These are phyloP conservation scores for Pseudopithomyces chartarum DNA, from an alignment of 2,329 filamentous ascomycete species.

Conservation along the genomic window DNA sequence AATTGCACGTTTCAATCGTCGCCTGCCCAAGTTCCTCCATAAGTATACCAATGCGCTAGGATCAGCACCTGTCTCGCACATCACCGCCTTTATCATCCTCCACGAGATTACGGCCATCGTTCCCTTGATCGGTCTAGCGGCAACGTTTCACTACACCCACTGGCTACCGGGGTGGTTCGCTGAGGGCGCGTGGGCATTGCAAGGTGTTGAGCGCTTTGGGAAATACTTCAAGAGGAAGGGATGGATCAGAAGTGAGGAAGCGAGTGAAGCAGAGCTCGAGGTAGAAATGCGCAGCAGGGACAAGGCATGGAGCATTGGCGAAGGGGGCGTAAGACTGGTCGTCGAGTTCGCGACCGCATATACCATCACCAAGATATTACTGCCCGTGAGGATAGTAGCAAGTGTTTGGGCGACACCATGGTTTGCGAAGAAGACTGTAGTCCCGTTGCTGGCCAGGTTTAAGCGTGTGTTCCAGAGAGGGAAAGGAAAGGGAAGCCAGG, in stretches of 20 bases:
- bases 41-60: conserved; percentile 72
- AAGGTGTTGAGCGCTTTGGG: conserved; percentile 75
- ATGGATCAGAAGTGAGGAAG: conserved; percentile 69
- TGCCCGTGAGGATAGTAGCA: conserved; percentile 75
- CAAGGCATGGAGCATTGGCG: conserved; percentile 45
- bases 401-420: conserved; percentile 92
- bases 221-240: conserved; percentile 77
- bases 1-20: conserved; percentile 43
- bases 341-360: conserved; percentile 84
- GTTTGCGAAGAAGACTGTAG: conserved; percentile 66
- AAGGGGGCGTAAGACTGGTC: conserved; percentile 59
- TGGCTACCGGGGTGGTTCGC: conserved; percentile 68
- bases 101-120: conserved; percentile 90
- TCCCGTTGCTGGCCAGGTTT: conserved; percentile 37
- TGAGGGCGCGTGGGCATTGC: conserved; percentile 60
- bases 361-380: conserved; percentile 82
- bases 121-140: conserved; percentile 76
- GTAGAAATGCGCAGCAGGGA: conserved; percentile 39
- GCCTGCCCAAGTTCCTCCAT: conserved; percentile 67
- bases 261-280: conserved; percentile 50
- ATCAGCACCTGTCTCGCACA: conserved; percentile 78
- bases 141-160: conserved; percentile 77
- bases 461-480: conserved; percentile 46
- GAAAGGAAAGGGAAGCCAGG: conserved; percentile 22
- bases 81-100: conserved; percentile 83